These are phyloP conservation scores for Cystofilobasidium capitatum DNA, from an alignment of 768 basidiomycete genomes.

Conservation along the genomic window DNA sequence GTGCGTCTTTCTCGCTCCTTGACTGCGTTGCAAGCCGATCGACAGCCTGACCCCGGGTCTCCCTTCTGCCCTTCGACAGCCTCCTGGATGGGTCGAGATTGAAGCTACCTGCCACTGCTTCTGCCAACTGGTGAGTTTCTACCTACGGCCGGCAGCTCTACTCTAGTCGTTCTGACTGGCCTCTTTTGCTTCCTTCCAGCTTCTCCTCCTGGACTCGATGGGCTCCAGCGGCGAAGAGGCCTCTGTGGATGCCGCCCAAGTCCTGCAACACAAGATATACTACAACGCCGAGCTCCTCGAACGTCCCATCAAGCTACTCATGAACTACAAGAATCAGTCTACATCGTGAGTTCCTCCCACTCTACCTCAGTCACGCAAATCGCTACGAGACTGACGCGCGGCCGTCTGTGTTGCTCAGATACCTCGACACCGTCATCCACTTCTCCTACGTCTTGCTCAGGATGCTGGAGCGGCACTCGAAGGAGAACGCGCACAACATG, in stretches of 20 bases:
- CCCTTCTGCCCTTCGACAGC: conserved; percentile 45
- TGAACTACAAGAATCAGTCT: conserved; percentile 64
- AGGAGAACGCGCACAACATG: conserved; percentile 53
- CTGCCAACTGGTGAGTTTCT: conserved; percentile 58
- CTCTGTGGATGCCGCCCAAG: conserved; percentile 64
- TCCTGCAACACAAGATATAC: conserved; percentile 79
- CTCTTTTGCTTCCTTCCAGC: conserved; percentile 33
- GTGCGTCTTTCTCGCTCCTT: conserved; percentile 43
- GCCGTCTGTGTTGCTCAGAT: conserved; percentile 41
- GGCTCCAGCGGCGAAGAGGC: conserved; percentile 47
- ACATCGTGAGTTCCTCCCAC: conserved; percentile 38
- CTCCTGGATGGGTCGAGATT: conserved; percentile 85
- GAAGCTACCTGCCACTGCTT: conserved; percentile 91
- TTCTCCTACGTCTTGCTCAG: conserved; percentile 74
- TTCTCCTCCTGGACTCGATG: conserved; percentile 81
- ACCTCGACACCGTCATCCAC: conserved; percentile 75
- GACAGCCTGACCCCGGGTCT: not conserved
- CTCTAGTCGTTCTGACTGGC: not conserved
- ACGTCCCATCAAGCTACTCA: conserved; percentile 65
- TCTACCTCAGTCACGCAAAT: too few species aligned
- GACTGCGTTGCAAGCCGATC: conserved; percentile 17
- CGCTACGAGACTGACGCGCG: not conserved
- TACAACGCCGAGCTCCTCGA: conserved; percentile 94
- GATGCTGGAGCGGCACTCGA: conserved; percentile 82
- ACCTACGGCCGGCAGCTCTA: not conserved